Percentiles rank a stretch among this genome's conserved stretches.
phyloP scores from a whole-genome alignment of 2,329 filamentous ascomycete species.

The Daldinia eschscholtzii region DNA sequence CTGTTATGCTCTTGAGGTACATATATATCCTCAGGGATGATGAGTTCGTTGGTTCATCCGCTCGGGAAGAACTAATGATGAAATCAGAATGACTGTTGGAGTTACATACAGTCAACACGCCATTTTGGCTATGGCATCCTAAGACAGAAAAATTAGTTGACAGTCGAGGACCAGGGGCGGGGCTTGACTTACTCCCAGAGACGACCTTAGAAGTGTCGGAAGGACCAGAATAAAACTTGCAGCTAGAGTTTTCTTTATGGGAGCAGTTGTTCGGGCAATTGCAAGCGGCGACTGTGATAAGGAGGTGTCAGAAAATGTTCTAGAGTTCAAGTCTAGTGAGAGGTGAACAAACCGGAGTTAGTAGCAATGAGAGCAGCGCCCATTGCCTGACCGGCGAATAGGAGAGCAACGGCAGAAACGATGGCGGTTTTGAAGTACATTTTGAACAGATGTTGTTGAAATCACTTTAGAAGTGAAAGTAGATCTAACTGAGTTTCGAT shows the following conservation, averaged over 20 bases:
- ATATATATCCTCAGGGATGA: no score
- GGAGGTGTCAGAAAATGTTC: background rate
- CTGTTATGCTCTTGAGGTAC: background rate
- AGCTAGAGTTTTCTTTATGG: background rate
- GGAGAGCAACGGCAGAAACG: slow-evolving; percentile 22
- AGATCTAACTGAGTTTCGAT: background rate
- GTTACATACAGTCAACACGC: background rate
- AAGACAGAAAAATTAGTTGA: background rate
- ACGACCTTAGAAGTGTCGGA: background rate
- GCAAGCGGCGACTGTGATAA: background rate
- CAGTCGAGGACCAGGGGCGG: background rate
- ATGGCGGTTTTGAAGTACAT: slow-evolving; percentile 29
- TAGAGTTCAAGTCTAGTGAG: background rate
- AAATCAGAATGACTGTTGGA: background rate
- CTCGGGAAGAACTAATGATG: background rate
- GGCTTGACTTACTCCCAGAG: background rate
- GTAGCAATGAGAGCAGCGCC: background rate
- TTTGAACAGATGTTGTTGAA: slow-evolving; percentile 3
- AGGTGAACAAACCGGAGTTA: background rate
- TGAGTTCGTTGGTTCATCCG: background rate
- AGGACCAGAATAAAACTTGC: background rate
- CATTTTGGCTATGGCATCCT: background rate
- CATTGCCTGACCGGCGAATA: slow-evolving; percentile 31
- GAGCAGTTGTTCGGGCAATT: background rate
- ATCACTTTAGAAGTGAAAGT: background rate